Base-by-base conservation (phyloP, 2,329 filamentous ascomycete genomes). In the Cordyceps cicadae region DNA sequence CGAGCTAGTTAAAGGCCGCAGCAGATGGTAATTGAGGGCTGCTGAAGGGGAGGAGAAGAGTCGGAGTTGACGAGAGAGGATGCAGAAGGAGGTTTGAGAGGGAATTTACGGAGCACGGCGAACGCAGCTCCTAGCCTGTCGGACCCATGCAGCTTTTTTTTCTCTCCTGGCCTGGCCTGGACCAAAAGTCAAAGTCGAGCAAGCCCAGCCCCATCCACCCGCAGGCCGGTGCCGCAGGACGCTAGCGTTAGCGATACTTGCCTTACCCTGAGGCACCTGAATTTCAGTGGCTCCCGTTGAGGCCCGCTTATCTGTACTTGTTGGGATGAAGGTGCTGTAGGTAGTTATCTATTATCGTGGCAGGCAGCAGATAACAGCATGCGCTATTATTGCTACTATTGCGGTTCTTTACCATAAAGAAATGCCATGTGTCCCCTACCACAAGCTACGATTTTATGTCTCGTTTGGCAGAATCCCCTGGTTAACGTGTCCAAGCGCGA, bases 51-150 rank as follows among this genome's bases (percentile, higher is more conserved):
- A 41, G 54, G 46, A 53, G 34, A 12, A 53, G 50, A 60, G 29
- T 49, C 41, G 51, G 32, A 17, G 21, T 48, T 32, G 24, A n/a
- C 29, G 49, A 32, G 39, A 43, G 26, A 49, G 34, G 48, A 43
- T 37, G 53, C 26, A 43, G 52, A 56, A 51, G 39, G 59, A 61
- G 60, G 54, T 57, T 37, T 61, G 60, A 45, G 54, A 61, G 59
- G 59, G 60, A 61, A 58, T 61, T 57, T 61, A 45, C 60, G 60
- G 60, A 61, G 60, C 54, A 43, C 54, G 54, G 60, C 54, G 60
- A 61, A 57, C 60, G 53, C 54, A 61, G 60, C 60, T 57, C 34
- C 37, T 14, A 29, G 37, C 45, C 19, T 29, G 29, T 29, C 51
- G 52, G 52, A 45, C 49, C 45, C 21, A 26, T 48, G 45, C 11